Base-by-base conservation (phyloP, 1,139 yeast species). In the Sugiyamaella sp. region DNA sequence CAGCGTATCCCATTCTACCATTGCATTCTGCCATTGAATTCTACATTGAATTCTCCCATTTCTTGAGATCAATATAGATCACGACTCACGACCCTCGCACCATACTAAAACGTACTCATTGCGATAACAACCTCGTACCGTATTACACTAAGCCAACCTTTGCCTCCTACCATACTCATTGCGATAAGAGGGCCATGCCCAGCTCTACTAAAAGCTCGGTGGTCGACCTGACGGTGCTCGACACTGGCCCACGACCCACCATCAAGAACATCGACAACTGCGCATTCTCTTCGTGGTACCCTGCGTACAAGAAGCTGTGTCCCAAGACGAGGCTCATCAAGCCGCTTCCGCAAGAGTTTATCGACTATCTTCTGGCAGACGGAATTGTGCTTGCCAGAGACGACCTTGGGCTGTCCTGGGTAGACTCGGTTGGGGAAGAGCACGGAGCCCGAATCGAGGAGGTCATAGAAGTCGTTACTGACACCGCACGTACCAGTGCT, bases 401-500 rank as follows among this genome's bases (percentile, higher is more conserved):
- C 52, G 63, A 57, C 10, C 64, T 59, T 29, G 58, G 66, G 52
- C 56, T 58, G 12, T 53, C 52, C 6, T 57, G 57, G 35, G 48
- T 33, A 24, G 62, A 59, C 29, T 60, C 60, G 9, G 57, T 53
- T 14, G 44, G 50, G 4, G 19, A 73, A 74, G 32, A 86, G 82
- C 89, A 84, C 40, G 85, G 83, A 62, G 80, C 87, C 57, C 91
- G 84, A 61, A 85, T 91, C 88, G 85, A 81, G 29, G 80, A 29
- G 73, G 35, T 29, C n/a, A 10, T 14, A 6, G 35, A 10, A 29
- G 14, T 73, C 17, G 73, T 74, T 32, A 86, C 83, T 54, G 82
- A 81, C 57, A 90, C 84, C 42, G 84, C 83, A 63, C 80, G 87
- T 57, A 91, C 85, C 61, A 85, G 91, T 88, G 85, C 81, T 33